Percentiles rank a stretch among this genome's conserved stretches.
phyloP scores from a whole-genome alignment of 108 stramenopile genomes.

The Nannochloropsis granulata region DNA sequence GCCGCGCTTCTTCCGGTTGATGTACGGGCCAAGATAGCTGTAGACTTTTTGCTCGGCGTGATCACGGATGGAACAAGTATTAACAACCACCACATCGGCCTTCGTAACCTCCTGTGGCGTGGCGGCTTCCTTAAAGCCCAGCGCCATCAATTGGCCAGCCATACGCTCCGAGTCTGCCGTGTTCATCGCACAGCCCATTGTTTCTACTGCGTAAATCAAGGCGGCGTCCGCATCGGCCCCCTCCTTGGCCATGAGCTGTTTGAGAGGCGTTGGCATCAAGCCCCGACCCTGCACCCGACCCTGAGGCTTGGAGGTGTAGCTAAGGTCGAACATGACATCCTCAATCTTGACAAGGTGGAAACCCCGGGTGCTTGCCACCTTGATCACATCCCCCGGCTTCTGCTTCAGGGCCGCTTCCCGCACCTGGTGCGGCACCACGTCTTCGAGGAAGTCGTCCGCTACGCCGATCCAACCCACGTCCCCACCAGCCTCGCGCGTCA shows the following conservation, averaged over 20 bases:
- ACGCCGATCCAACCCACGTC: background rate
- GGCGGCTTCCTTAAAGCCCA: conserved; percentile 35
- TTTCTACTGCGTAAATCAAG: conserved; percentile 40
- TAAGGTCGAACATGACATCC: background rate
- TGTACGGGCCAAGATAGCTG: conserved; percentile 32
- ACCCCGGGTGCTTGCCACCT: conserved; percentile 7
- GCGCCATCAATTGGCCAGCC: conserved; percentile 68
- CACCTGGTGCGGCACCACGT: conserved; percentile 10
- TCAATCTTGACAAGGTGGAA: conserved; percentile 28
- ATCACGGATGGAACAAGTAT: conserved; percentile 90
- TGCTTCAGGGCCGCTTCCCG: conserved; percentile 6
- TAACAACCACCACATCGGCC: conserved; percentile 74
- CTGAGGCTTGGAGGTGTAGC: background rate
- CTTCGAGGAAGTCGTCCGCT: conserved; percentile 5
- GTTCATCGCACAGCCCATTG: conserved; percentile 97
- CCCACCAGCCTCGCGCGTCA: background rate
- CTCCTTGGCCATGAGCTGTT: background rate
- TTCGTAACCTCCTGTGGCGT: background rate
- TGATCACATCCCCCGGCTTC: conserved; percentile 34
- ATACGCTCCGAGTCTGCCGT: conserved; percentile 87
- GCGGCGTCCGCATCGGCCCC: background rate
- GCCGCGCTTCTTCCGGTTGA: conserved; percentile 48
- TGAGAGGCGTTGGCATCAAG: background rate
- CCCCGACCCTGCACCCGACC: background rate
- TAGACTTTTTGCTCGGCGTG: conserved; percentile 92